Evolutionary conservation across 2,329 filamentous ascomycete genomes (phyloP).

Genomic region (Emmonsiellopsis sp.): DNA sequence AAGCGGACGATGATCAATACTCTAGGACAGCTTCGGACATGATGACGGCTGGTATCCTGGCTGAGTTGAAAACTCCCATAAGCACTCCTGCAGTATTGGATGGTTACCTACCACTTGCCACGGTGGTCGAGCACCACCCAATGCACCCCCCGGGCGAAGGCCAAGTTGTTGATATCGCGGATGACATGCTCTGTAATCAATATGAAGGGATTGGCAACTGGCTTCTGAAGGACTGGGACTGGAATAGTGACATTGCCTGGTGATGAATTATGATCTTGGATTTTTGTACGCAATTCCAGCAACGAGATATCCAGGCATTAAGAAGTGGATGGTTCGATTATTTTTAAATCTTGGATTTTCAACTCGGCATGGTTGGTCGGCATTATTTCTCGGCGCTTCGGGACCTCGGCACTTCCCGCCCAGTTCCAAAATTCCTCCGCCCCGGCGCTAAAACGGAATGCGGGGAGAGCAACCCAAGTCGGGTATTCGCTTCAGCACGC

Average conservation of each 20-base stretch:
- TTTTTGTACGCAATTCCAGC: not conserved
- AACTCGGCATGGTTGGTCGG: too few species aligned
- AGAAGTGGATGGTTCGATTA: too few species aligned
- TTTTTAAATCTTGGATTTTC: too few species aligned
- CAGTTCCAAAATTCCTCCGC: too few species aligned
- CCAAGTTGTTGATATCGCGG: slow-evolving; percentile 9
- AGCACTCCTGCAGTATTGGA: slow-evolving; percentile 10
- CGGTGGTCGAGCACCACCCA: slow-evolving; percentile 14
- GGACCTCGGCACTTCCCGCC: not conserved
- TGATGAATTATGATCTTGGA: not conserved
- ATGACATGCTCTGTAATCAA: slow-evolving; percentile 15
- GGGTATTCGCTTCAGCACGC: too few species aligned
- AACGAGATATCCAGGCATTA: too few species aligned
- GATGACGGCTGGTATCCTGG: slow-evolving; percentile 15
- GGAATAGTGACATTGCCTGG: slow-evolving; percentile 15
- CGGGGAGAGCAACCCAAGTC: too few species aligned
- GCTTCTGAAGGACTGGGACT: slow-evolving; percentile 19
- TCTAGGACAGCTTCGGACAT: slow-evolving; percentile 13
- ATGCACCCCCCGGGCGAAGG: slow-evolving; percentile 7
- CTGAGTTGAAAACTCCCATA: slow-evolving; percentile 13
- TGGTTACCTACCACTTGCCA: slow-evolving; percentile 16
- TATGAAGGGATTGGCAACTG: slow-evolving; percentile 22
- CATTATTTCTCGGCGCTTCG: not conserved
- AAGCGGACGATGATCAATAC: slow-evolving; percentile 12
- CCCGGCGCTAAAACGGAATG: too few species aligned